Percentiles rank a stretch among this genome's conserved stretches.
phyloP scores from a whole-genome alignment of 176 grass and related monocot genomes.

The Raddia guianensis region DNA sequence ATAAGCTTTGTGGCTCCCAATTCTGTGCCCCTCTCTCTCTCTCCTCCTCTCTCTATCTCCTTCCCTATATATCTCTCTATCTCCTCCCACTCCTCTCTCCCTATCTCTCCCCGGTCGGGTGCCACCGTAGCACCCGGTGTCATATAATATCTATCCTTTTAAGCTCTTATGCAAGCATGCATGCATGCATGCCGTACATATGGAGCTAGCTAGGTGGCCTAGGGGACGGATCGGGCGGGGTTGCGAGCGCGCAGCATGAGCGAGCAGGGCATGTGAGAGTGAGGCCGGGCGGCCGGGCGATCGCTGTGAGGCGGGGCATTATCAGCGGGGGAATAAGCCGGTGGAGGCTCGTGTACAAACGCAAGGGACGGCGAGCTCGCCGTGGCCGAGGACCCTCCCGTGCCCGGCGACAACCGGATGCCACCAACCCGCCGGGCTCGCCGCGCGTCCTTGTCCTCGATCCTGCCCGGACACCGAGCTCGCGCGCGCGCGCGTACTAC shows the following conservation, averaged over 20 bases:
- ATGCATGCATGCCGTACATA: no score
- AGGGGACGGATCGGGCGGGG: not conserved
- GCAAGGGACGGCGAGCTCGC: slow-evolving; percentile 40
- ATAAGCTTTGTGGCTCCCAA: no score
- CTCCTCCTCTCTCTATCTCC: no score
- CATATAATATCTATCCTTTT: no score
- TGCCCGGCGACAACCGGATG: slow-evolving; percentile 44
- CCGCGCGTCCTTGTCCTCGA: slow-evolving; percentile 2
- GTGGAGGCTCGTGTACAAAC: slow-evolving; percentile 48
- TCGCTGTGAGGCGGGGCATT: not conserved
- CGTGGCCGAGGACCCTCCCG: slow-evolving; percentile 30
- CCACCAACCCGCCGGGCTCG: slow-evolving; percentile 3
- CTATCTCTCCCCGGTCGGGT: no score
- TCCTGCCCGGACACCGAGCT: not conserved
- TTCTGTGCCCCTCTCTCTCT: no score
- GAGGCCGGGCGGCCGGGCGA: not conserved
- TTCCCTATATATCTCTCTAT: no score
- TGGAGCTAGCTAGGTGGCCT: not conserved
- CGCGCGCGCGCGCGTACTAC: not conserved
- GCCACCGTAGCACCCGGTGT: no score
- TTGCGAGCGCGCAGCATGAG: not conserved
- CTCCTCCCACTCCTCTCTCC: no score
- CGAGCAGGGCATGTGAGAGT: slow-evolving; percentile 12
- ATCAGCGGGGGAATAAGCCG: slow-evolving; percentile 25
- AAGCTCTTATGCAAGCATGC: no score